phyloP scores from a whole-genome alignment of 108 stramenopile species.

The Cyclostephanos invisitatus region DNA sequence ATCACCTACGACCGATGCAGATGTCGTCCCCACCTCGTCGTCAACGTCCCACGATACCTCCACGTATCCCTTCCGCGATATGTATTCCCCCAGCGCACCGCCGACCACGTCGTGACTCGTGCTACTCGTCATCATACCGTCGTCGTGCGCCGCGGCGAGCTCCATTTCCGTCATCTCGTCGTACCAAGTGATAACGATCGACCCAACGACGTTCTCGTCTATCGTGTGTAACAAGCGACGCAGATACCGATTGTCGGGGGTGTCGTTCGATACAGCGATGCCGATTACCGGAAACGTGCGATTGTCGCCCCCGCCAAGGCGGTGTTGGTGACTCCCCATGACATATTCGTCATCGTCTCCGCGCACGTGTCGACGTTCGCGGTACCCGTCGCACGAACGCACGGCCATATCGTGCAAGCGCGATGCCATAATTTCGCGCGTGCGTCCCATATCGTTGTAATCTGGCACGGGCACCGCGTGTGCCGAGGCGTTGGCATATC shows the following conservation, averaged over 20 bases:
- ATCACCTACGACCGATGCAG: no score
- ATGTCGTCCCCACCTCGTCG: not conserved
- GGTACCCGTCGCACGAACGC: constrained; percentile 13
- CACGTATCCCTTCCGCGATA: constrained; percentile 11
- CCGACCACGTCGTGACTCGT: constrained; percentile 34
- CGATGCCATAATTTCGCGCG: constrained; percentile 13
- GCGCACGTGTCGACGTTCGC: not conserved
- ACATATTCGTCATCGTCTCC: not conserved
- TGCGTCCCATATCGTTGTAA: constrained; percentile 28
- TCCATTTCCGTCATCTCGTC: constrained; percentile 38
- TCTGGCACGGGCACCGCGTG: constrained; percentile 41
- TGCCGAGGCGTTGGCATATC: constrained; percentile 8
- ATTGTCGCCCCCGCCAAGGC: not conserved
- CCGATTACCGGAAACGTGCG: constrained; percentile 35
- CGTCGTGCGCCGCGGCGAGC: constrained; percentile 9
- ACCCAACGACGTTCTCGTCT: constrained; percentile 24
- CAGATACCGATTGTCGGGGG: constrained; percentile 35
- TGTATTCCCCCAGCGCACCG: constrained; percentile 33
- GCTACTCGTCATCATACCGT: not conserved
- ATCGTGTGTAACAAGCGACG: constrained; percentile 44
- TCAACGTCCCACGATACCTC: constrained; percentile 26
- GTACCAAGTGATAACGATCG: constrained; percentile 49
- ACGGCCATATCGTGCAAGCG: constrained; percentile 20
- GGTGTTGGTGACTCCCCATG: no score
- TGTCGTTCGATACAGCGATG: constrained; percentile 39